These are phyloP conservation scores for Monsonia emarginata DNA, from an alignment of 441 rosid genomes.

Conservation along the genomic window DNA sequence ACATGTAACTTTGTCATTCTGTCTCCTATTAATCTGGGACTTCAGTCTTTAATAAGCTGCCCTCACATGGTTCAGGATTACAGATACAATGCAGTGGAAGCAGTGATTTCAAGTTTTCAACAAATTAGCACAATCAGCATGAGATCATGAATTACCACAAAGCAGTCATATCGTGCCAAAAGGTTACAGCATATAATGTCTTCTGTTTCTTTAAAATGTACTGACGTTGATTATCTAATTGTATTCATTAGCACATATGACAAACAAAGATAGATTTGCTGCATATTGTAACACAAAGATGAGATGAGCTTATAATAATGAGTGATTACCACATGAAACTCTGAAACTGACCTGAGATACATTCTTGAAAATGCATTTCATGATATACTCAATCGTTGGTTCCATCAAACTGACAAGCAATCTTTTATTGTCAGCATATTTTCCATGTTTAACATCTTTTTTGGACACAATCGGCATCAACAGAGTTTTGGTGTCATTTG, in stretches of 20 bases:
- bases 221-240: neutral
- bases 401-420: constrained; percentile 61
- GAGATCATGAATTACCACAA: neutral
- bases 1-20: neutral
- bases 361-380: constrained; percentile 55
- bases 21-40: neutral
- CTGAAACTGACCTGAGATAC: constrained; percentile 54
- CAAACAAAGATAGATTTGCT: neutral
- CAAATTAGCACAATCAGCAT: neutral
- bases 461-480: constrained; percentile 36
- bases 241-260: neutral
- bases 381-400: constrained; percentile 62
- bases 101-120: constrained; percentile 6
- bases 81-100: neutral
- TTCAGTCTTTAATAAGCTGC: neutral
- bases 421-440: constrained; percentile 34
- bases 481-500: constrained; percentile 46
- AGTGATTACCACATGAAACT: constrained; percentile 10
- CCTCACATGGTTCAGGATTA: neutral
- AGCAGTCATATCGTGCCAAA: neutral
- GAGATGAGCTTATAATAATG: constrained; percentile 2
- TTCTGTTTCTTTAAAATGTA: neutral
- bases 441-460: constrained; percentile 29
- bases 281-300: neutral
- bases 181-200: neutral